These are phyloP conservation scores for Vigna hirtella DNA, from an alignment of 306 rosid genomes.

Conservation along the genomic window DNA sequence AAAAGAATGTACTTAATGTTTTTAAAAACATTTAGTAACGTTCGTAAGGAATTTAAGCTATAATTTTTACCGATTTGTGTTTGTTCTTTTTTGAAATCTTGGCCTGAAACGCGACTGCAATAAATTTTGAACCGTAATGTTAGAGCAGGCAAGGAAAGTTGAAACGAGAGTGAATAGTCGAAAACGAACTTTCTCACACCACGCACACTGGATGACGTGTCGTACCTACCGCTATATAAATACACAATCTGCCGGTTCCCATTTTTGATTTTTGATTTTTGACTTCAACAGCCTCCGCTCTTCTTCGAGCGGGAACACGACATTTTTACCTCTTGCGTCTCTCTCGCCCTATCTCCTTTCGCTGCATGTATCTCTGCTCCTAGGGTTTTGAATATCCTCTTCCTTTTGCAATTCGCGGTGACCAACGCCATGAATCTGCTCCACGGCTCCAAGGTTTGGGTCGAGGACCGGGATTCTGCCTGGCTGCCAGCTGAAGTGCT, in stretches of 20 bases:
- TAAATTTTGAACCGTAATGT: background rate
- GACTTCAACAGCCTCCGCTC: slow-evolving; percentile 41
- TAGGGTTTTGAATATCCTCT: slow-evolving; percentile 61
- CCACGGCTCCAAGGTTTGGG: slow-evolving; percentile 92
- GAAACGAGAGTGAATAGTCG: background rate
- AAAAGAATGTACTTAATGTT: too few relatives aligned
- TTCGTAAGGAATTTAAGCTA: too few relatives aligned
- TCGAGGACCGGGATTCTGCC: slow-evolving; percentile 67
- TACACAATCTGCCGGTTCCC: slow-evolving; percentile 42
- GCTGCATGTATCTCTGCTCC: slow-evolving; percentile 34
- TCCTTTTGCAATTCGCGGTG: slow-evolving; percentile 6
- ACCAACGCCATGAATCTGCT: slow-evolving; percentile 64
- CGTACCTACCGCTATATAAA: slow-evolving; percentile 50
- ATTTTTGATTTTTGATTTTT: slow-evolving; percentile 48
- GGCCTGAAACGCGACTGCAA: background rate
- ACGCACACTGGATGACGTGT: slow-evolving; percentile 42
- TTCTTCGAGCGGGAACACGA: slow-evolving; percentile 87
- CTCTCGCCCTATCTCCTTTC: background rate
- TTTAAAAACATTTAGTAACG: too few relatives aligned
- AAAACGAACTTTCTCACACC: background rate
- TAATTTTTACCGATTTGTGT: too few relatives aligned
- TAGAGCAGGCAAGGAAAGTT: background rate
- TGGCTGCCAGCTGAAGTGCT: slow-evolving; percentile 84
- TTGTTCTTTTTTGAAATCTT: background rate
- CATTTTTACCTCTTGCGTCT: slow-evolving; percentile 26